Conservation (phyloP, 2,329 filamentous ascomycete species). For the Aspergillus felis region DNA sequence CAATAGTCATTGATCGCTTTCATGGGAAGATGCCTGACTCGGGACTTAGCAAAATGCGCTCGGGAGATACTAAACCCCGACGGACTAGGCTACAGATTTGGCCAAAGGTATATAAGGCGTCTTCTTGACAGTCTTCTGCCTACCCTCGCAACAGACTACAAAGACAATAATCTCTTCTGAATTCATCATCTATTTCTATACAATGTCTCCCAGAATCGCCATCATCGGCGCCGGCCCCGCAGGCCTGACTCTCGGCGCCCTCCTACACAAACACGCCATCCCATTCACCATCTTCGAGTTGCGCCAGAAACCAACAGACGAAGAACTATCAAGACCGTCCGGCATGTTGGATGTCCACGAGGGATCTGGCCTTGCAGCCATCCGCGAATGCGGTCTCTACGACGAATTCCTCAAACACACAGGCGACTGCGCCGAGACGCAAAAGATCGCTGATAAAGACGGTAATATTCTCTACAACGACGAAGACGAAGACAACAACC, state of each 20-base stretch:
- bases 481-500: constrained; percentile 3
- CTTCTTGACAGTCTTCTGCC: no score
- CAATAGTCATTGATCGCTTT: no score
- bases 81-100: no score
- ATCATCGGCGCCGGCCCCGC: constrained; percentile 28
- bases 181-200: no score
- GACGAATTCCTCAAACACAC: constrained; percentile 20
- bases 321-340: constrained; percentile 13
- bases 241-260: constrained; percentile 20
- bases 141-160: no score
- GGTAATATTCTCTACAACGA: constrained; percentile 14
- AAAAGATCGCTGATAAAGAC: constrained; percentile 14
- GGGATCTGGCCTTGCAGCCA: constrained; percentile 22
- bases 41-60: no score
- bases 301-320: constrained; percentile 23
- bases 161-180: no score
- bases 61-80: no score
- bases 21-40: no score
- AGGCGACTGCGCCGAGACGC: constrained; percentile 20
- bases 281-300: constrained; percentile 27
- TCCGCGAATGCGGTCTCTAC: constrained; percentile 20
- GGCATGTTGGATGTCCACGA: constrained; percentile 27
- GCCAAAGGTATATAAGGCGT: no score
- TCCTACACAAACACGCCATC: constrained; percentile 20
- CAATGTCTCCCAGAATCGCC: not conserved